phyloP scores from a whole-genome alignment of 805 yeast species.

The Tetrapisispora arboricola region DNA sequence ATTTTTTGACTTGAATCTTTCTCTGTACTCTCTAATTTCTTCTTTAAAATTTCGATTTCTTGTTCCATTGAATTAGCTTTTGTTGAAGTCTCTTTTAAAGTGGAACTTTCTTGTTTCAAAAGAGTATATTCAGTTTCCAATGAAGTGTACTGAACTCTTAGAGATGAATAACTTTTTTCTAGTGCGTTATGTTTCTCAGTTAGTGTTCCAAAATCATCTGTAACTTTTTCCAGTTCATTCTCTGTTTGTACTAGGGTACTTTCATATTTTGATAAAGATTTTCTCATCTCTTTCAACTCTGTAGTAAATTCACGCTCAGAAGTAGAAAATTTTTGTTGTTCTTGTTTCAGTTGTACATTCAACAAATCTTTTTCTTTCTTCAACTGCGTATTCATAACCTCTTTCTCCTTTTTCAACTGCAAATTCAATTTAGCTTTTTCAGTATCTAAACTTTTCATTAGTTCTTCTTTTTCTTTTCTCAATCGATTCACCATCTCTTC shows the following conservation, averaged over 20 bases:
- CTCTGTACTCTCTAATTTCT: background rate
- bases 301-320: constrained; percentile 62
- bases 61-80: background rate
- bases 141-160: constrained; percentile 9
- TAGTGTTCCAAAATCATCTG: constrained; percentile 2
- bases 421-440: constrained; percentile 43
- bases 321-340: constrained; percentile 37
- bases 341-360: background rate
- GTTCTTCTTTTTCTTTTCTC: constrained; percentile 18
- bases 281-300: constrained; percentile 51
- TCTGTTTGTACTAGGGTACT: constrained; percentile 6
- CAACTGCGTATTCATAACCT: constrained; percentile 22
- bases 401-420: constrained; percentile 35
- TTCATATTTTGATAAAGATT: constrained; percentile 30
- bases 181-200: constrained; percentile 17
- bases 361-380: constrained; percentile 38
- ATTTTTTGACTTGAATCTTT: constrained; percentile 16
- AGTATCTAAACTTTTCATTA: background rate
- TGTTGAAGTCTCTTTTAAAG: background rate
- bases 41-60: background rate
- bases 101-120: constrained; percentile 10
- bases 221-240: background rate
- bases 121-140: constrained; percentile 4
- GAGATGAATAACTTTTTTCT: constrained; percentile 15
- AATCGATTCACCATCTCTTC: constrained; percentile 53